Percentiles rank a stretch among this genome's conserved stretches.
phyloP scores from a whole-genome alignment of 352 stramenopile species.

The Pythium rhizo-oryzae region DNA sequence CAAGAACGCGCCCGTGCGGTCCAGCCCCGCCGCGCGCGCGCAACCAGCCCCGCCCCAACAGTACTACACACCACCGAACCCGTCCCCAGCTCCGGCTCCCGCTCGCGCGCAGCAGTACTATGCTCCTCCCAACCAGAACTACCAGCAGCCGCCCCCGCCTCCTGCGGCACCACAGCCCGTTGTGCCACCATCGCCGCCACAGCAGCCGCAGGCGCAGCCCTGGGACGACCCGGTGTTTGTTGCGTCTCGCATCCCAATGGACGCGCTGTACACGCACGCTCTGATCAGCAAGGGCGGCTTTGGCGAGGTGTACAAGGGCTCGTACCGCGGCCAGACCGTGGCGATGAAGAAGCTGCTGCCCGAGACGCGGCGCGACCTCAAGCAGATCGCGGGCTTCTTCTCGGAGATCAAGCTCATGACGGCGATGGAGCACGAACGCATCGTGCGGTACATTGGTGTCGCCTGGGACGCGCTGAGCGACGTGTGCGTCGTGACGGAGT shows the following conservation, averaged over 20 bases:
- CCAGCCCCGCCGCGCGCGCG: background rate
- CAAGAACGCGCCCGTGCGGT: background rate
- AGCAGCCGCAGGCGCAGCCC: conserved; percentile 1
- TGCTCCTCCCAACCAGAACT: background rate
- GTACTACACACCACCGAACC: background rate
- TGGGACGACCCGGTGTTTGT: conserved; percentile 26
- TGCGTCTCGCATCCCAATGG: conserved; percentile 18
- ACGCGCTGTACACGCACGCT: conserved; percentile 8
- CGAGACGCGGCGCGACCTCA: conserved; percentile 3
- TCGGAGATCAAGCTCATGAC: conserved; percentile 32
- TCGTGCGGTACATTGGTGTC: conserved; percentile 33
- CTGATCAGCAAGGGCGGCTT: conserved; percentile 26
- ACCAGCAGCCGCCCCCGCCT: background rate
- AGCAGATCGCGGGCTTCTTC: conserved; percentile 26
- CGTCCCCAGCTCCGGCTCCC: too few relatives aligned
- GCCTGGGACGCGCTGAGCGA: conserved; percentile 32
- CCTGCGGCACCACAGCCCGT: background rate
- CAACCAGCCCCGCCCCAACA: background rate
- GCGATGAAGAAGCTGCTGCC: conserved; percentile 29
- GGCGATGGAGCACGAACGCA: conserved; percentile 27
- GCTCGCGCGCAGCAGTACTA: too few relatives aligned
- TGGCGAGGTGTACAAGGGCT: conserved; percentile 27
- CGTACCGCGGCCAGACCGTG: conserved; percentile 17
- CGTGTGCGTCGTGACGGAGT: conserved; percentile 33
- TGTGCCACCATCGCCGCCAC: background rate